These are phyloP conservation scores for Pyrenochaeta sp. DNA, from an alignment of 2,329 filamentous ascomycete genomes.

Conservation along the genomic window DNA sequence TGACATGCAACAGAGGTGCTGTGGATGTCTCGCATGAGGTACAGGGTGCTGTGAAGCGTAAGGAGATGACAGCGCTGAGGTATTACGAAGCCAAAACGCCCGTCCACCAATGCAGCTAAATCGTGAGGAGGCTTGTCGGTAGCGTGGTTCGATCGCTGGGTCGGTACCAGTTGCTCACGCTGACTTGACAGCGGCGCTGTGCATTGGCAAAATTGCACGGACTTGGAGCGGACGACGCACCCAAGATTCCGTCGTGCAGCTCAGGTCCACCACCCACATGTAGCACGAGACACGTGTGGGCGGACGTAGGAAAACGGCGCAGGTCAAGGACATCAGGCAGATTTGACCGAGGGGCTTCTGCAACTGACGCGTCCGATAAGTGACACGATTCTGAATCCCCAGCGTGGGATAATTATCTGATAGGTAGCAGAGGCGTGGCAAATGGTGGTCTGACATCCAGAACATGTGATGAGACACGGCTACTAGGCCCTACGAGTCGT, in stretches of 20 bases:
- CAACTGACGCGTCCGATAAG: slow-evolving; percentile 9
- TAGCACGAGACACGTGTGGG: slow-evolving; percentile 10
- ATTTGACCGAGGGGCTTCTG: slow-evolving; percentile 1
- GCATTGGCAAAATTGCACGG: slow-evolving; percentile 13
- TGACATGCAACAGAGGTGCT: neutral
- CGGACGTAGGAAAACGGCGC: slow-evolving; percentile 8
- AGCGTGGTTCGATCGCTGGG: slow-evolving; percentile 23
- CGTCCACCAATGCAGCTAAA: slow-evolving; percentile 14
- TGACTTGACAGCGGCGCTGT: slow-evolving; percentile 27
- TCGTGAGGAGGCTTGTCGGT: slow-evolving; percentile 28
- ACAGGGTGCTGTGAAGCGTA: neutral
- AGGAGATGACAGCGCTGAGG: neutral
- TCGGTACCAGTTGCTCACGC: slow-evolving; percentile 16
- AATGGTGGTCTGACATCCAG: slow-evolving; percentile 9
- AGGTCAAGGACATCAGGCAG: slow-evolving; percentile 1
- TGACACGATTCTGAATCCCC: slow-evolving; percentile 1
- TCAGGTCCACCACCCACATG: neutral
- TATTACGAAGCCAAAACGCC: slow-evolving; percentile 4
- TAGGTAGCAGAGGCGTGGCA: too few relatives aligned
- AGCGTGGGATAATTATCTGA: slow-evolving; percentile 1
- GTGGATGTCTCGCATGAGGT: neutral
- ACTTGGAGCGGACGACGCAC: slow-evolving; percentile 7
- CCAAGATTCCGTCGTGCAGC: slow-evolving; percentile 11
- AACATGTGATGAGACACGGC: slow-evolving; percentile 4
- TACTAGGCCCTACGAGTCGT: neutral